Evolutionary conservation across 352 stramenopile species (phyloP).

Genomic region (Phytopythium ostracodes): DNA sequence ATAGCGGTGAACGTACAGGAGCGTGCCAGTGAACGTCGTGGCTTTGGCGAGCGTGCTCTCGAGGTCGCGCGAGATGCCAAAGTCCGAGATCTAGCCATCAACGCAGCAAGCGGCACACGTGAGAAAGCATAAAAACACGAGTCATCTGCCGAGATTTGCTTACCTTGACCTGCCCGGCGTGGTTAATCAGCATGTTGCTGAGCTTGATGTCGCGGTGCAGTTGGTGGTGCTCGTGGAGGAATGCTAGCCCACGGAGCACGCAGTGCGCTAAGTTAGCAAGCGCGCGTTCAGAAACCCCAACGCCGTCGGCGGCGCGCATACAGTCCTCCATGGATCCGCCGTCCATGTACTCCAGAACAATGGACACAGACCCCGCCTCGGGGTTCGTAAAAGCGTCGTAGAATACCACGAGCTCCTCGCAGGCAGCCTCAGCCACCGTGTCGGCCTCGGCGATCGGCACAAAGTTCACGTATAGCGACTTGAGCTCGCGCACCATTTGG

Average conservation of each 20-base stretch:
- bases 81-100: constrained; percentile 75
- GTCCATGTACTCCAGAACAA: constrained; percentile 95
- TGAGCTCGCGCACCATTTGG: constrained; percentile 86
- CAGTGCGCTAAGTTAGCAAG: constrained; percentile 80
- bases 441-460: constrained; percentile 50
- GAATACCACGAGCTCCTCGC: constrained; percentile 85
- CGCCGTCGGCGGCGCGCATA: constrained; percentile 34
- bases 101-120: too few species aligned
- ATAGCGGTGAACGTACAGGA: constrained; percentile 46
- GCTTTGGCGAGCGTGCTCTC: constrained; percentile 85
- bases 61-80: constrained; percentile 77
- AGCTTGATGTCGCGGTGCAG: constrained; percentile 95
- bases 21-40: constrained; percentile 89
- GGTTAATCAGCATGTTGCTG: constrained; percentile 93
- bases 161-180: constrained; percentile 69
- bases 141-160: neutral
- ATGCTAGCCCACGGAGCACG: constrained; percentile 79
- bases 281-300: constrained; percentile 51
- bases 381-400: constrained; percentile 92
- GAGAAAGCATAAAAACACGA: neutral
- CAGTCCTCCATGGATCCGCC: constrained; percentile 85
- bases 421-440: constrained; percentile 33
- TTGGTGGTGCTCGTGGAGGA: constrained; percentile 87
- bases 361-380: constrained; percentile 80
- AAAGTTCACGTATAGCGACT: constrained; percentile 82